Conservation (phyloP, 345 rosid species). For the Corymbia maculata region DNA sequence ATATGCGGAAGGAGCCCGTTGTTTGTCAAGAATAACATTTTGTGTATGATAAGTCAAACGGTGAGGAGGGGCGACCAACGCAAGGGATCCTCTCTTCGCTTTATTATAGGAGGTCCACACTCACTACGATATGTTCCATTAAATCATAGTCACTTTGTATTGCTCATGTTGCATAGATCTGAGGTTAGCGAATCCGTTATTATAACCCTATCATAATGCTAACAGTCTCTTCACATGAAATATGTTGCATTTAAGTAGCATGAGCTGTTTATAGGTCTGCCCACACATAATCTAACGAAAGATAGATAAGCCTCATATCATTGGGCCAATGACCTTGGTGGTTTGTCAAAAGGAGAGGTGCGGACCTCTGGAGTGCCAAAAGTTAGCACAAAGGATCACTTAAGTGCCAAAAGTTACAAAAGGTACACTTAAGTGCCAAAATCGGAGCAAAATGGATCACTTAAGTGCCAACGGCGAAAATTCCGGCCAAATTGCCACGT, state of each 20-base stretch:
- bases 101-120: background rate
- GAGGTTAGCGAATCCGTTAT: no score
- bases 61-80: background rate
- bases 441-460: no score
- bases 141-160: no score
- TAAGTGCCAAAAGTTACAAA: no score
- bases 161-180: background rate
- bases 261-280: background rate
- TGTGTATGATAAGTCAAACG: background rate
- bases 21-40: no score
- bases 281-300: background rate
- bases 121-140: background rate
- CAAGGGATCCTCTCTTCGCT: rapidly evolving
- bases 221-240: background rate
- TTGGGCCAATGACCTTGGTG: background rate
- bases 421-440: no score
- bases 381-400: no score
- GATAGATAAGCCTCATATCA: background rate
- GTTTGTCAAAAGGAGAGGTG: background rate
- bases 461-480: no score
- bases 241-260: background rate
- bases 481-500: no score
- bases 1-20: background rate
- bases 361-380: no score
- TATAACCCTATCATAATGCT: background rate